A percentile compares a stretch with the other conserved stretches of the same genome.
Conservation (phyloP, 345 rosid genomes). For the Salix arbutifolia region DNA sequence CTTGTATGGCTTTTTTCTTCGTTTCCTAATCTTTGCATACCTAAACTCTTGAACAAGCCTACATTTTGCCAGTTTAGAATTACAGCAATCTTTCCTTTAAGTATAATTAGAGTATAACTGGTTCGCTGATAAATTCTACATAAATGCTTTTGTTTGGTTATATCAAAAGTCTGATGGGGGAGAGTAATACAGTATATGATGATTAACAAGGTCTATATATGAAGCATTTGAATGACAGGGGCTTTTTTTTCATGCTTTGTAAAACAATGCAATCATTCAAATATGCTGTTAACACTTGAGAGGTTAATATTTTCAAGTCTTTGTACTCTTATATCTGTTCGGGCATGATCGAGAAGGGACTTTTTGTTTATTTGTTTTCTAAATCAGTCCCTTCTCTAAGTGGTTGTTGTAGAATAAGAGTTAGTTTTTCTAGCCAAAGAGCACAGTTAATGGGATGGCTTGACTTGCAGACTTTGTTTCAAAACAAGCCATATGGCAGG, state of each 20-base stretch:
- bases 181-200: no score
- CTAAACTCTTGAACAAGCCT: no score
- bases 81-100: neutral
- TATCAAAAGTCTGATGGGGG: neutral
- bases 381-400: neutral
- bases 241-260: no score
- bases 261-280: no score
- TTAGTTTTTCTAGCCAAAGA: neutral
- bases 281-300: neutral
- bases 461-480: conserved; percentile 28
- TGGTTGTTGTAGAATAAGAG: neutral
- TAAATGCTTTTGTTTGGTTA: neutral
- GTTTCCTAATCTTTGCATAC: neutral
- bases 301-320: neutral
- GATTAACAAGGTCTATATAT: no score
- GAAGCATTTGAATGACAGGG: no score
- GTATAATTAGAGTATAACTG: neutral
- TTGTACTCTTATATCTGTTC: neutral
- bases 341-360: neutral
- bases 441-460: neutral
- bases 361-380: neutral
- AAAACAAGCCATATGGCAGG: conserved; percentile 32
- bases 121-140: neutral
- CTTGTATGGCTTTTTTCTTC: no score
- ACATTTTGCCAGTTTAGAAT: neutral